These are phyloP conservation scores for Pulveroboletus sp. DNA, from an alignment of 768 basidiomycete species.

Conservation along the genomic window DNA sequence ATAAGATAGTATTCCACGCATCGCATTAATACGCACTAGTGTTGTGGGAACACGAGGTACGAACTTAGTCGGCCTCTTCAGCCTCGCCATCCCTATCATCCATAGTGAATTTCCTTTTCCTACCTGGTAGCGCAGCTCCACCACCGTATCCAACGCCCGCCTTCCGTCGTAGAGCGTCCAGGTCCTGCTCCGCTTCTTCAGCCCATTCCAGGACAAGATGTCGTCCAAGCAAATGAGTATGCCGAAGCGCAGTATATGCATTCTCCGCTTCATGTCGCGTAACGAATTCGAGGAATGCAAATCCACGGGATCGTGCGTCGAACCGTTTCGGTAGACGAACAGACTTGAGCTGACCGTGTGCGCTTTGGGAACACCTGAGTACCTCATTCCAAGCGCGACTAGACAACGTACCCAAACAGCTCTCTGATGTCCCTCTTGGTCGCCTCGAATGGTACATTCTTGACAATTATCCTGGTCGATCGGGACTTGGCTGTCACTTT, in stretches of 20 bases:
- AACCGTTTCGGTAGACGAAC: constrained; percentile 91
- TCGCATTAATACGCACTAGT: neutral
- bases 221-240: constrained; percentile 93
- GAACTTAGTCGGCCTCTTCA: constrained; percentile 24
- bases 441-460: constrained; percentile 97
- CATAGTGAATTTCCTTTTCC: constrained; percentile 65
- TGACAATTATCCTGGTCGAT: constrained; percentile 94
- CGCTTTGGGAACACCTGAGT: constrained; percentile 38
- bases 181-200: constrained; percentile 71
- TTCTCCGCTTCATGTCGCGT: constrained; percentile 86
- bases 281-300: constrained; percentile 94
- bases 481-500: constrained; percentile 45
- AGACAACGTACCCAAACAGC: constrained; percentile 71
- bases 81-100: constrained; percentile 35
- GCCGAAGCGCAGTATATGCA: constrained; percentile 78
- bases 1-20: neutral
- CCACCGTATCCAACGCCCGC: constrained; percentile 73
- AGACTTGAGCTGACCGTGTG: constrained; percentile 91
- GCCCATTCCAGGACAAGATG: constrained; percentile 97
- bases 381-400: neutral
- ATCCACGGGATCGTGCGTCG: constrained; percentile 83
- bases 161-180: constrained; percentile 73
- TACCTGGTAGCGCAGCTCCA: constrained; percentile 65
- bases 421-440: constrained; percentile 88
- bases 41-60: constrained; percentile 1